phyloP scores from a whole-genome alignment of 306 rosid genomes.

The Rosa rugosa region DNA sequence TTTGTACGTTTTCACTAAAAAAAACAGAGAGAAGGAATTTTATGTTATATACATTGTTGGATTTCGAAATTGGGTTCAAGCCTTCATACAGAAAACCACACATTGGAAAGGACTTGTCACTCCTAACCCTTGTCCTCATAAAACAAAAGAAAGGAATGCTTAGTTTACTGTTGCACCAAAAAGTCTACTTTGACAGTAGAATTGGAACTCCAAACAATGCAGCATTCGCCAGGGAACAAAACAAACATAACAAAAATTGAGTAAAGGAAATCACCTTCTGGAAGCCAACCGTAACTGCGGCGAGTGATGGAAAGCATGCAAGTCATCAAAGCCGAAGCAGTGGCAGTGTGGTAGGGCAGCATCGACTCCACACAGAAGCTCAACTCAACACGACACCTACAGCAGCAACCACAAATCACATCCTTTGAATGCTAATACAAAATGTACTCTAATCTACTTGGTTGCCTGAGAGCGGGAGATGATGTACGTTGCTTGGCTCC shows the following conservation, averaged over 20 bases:
- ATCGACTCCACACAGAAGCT: constrained; percentile 73
- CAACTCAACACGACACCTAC: constrained; percentile 64
- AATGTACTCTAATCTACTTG: not conserved
- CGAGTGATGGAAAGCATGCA: constrained; percentile 76
- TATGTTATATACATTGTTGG: not conserved
- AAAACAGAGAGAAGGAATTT: not conserved
- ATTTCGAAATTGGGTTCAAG: not conserved
- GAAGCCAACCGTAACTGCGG: constrained; percentile 57
- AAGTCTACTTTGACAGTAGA: not conserved
- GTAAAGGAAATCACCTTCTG: constrained; percentile 50
- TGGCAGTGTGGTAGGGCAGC: constrained; percentile 73
- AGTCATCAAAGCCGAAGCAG: constrained; percentile 70
- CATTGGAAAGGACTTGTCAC: not conserved
- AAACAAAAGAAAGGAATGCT: not conserved
- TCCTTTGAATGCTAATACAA: not conserved
- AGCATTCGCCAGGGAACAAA: not conserved
- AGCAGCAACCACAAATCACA: not conserved
- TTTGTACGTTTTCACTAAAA: constrained; percentile 16
- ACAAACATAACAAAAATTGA: not conserved
- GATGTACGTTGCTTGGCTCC: constrained; percentile 50
- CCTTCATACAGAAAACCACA: not conserved
- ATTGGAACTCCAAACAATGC: not conserved
- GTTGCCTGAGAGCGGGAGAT: constrained; percentile 48
- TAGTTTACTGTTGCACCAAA: not conserved
- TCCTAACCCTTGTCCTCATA: not conserved